Evolutionary conservation across 2,329 filamentous ascomycete species (phyloP), one percentile per base, ranked within the genome.

Genomic region (Aureobasidium mangrovei): DNA sequence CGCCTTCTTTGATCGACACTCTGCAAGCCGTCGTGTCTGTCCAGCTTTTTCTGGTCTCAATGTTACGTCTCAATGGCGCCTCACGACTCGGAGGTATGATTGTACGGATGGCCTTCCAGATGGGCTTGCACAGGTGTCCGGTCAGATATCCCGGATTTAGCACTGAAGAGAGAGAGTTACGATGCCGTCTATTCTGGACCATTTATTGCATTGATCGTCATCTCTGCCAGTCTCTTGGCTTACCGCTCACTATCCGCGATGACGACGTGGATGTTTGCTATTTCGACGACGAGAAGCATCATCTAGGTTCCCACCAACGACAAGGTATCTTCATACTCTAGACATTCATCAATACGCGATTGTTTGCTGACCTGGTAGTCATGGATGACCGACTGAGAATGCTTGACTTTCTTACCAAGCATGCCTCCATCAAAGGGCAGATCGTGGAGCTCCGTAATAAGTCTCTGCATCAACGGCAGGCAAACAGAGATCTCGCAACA

Each of bases 191-290:
- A 0, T 81, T 81, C 57, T 82, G 78, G 78, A 76, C 76, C 1
- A 72, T 81, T 0, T 82, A 81, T 46, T 74, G 70, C 12, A 64
- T 80, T 0, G 79, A 82, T 41, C 69, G 79, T 43, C 75, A 79
- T 54, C 67, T 82, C 0, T 79, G 75, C 7, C 79, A 82, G 44
- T 77, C 77, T 0, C 70, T 82, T 2, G 79, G 79, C 0, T 67
- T 80, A 0, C 79, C 79, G 0, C 65, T 81, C 0, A 74, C 75
- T 24, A 75, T 82, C 8, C 73, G 74, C 48, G 79, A 82, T 57
- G 75, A 80, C 41, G 79, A 82, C 54, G 64, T 81, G 4, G 79
- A 82, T 59, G 79, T 82, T 1, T 82, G 79, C 57, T 77, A 77
- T 54, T 76, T 74, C 0, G 72, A 71, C 0, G 64, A 73, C 2